Conservation (phyloP, 2,329 filamentous ascomycete genomes). For the Aspergillus terreus region DNA sequence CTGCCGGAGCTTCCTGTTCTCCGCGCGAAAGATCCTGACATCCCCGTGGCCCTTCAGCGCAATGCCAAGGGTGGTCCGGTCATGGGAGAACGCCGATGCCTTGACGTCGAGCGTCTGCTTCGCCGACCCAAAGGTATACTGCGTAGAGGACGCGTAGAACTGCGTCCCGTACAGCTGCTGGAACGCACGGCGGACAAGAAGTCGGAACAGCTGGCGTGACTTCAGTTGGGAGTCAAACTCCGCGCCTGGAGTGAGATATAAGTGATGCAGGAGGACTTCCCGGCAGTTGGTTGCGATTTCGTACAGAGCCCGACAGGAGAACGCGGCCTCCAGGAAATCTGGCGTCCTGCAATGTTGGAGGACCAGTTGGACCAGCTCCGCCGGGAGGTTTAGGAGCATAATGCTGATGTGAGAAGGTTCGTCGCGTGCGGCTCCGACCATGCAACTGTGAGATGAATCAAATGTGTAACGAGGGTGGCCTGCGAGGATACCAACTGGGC, state of each 20-base stretch:
- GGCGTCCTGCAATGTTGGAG: slow-evolving; percentile 31
- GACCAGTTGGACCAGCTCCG: slow-evolving; percentile 38
- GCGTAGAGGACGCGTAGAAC: slow-evolving; percentile 27
- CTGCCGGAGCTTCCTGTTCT: slow-evolving; percentile 14
- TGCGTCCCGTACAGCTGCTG: slow-evolving; percentile 35
- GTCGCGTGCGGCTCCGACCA: not conserved
- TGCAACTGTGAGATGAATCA: not conserved
- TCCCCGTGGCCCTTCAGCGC: slow-evolving; percentile 28
- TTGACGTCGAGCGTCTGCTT: slow-evolving; percentile 25
- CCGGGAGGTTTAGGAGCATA: slow-evolving; percentile 35
- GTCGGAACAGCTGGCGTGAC: slow-evolving; percentile 27
- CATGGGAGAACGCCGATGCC: slow-evolving; percentile 29
- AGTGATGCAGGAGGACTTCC: slow-evolving; percentile 34
- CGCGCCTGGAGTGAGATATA: slow-evolving; percentile 32
- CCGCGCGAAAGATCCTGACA: slow-evolving; percentile 25
- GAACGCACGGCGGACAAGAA: slow-evolving; percentile 28
- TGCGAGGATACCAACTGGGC: not conserved
- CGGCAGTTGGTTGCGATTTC: slow-evolving; percentile 32
- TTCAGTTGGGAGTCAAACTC: slow-evolving; percentile 15
- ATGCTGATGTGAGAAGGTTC: not conserved
- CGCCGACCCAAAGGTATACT: slow-evolving; percentile 21
- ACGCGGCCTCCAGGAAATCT: slow-evolving; percentile 36
- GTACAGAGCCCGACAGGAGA: slow-evolving; percentile 34
- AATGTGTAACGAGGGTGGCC: not conserved
- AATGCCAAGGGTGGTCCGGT: slow-evolving; percentile 12